Conservation (phyloP, 2,329 filamentous ascomycete species). For the Penicillium sp. region DNA sequence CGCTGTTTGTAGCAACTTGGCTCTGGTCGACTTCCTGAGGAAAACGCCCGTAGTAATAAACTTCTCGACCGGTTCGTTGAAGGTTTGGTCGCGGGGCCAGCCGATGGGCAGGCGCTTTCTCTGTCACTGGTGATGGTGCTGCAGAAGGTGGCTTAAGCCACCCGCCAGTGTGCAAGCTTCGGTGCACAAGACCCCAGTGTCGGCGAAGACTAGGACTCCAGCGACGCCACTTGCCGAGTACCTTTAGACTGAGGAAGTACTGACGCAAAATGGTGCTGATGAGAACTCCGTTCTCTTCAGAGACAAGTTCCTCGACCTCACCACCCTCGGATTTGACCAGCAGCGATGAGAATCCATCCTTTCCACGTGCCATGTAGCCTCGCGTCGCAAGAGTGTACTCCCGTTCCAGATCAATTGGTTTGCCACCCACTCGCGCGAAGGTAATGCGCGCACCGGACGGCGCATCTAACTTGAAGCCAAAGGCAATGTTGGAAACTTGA, state of each 20-base stretch:
- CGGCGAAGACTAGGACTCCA: constrained; percentile 63
- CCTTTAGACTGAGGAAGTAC: constrained; percentile 85
- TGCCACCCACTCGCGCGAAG: constrained; percentile 61
- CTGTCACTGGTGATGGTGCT: constrained; percentile 28
- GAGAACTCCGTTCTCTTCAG: constrained; percentile 83
- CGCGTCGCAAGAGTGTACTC: constrained; percentile 76
- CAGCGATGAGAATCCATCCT: constrained; percentile 78
- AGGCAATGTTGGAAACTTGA: constrained; percentile 81
- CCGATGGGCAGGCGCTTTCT: constrained; percentile 25
- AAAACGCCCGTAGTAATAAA: constrained; percentile 36
- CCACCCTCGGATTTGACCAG: constrained; percentile 77
- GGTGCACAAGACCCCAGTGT: constrained; percentile 69
- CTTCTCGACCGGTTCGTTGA: constrained; percentile 23
- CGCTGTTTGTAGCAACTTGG: constrained; percentile 23
- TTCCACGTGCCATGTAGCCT: constrained; percentile 86
- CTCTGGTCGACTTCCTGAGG: constrained; percentile 18
- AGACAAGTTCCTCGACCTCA: constrained; percentile 73
- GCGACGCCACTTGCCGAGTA: constrained; percentile 76
- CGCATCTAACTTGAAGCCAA: constrained; percentile 67
- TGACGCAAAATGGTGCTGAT: constrained; percentile 85
- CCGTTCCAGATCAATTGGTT: constrained; percentile 62
- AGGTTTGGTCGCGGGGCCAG: constrained; percentile 21
- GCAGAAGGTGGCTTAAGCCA: constrained; percentile 49
- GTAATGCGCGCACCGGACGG: constrained; percentile 64
- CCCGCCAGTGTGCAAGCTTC: constrained; percentile 58